phyloP scores from a whole-genome alignment of 2,329 filamentous ascomycete species.

The Scorias spongiosa region DNA sequence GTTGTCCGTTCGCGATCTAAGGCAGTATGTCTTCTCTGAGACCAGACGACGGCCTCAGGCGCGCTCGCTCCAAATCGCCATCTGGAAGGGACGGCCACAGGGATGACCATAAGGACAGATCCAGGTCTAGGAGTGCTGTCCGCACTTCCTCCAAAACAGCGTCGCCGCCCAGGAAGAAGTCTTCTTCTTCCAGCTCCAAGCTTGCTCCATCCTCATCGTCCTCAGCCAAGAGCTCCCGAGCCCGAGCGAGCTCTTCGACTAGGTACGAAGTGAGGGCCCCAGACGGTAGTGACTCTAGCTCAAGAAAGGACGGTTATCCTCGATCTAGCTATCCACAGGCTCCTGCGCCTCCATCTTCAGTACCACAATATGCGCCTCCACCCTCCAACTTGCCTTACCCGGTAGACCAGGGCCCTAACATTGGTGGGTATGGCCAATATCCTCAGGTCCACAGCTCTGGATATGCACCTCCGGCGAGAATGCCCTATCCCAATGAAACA shows the following conservation, averaged over 20 bases:
- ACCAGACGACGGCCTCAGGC: conserved; percentile 25
- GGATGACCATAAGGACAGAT: conserved; percentile 12
- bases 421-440: conserved; percentile 29
- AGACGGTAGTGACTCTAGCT: conserved; percentile 1
- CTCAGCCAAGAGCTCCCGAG: conserved; percentile 9
- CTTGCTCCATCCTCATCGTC: conserved; percentile 8
- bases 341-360: conserved; percentile 1
- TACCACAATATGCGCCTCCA: conserved; percentile 6
- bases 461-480: conserved; percentile 11
- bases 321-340: conserved; percentile 5
- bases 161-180: conserved; percentile 9
- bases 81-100: conserved; percentile 4
- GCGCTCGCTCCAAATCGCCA: conserved; percentile 28
- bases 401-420: conserved; percentile 22
- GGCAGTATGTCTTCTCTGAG: conserved; percentile 17
- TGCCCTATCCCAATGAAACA: conserved; percentile 7
- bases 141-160: conserved; percentile 18
- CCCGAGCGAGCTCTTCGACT: conserved; percentile 12
- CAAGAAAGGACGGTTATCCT: conserved; percentile 1
- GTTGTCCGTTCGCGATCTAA: too few relatives aligned
- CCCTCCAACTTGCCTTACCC: conserved; percentile 12
- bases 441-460: conserved; percentile 29
- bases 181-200: conserved; percentile 7
- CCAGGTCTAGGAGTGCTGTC: conserved; percentile 25
- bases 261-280: conserved; percentile 28